Evolutionary conservation across 2,329 filamentous ascomycete species (phyloP).

Genomic region (Diaporthe sp.): DNA sequence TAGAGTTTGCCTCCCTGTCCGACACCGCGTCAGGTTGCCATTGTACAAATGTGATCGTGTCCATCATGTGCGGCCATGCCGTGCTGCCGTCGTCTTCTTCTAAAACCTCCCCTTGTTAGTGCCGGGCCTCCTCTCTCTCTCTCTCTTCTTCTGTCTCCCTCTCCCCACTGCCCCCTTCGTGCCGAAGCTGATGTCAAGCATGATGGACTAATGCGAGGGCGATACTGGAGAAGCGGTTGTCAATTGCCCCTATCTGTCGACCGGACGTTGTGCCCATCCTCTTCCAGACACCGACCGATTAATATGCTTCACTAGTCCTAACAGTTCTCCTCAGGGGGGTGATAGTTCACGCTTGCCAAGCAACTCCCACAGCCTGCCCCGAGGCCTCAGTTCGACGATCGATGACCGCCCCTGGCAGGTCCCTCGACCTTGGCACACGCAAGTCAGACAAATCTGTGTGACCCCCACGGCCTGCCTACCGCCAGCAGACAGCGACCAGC

Average conservation of each 20-base stretch:
- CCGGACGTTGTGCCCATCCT: background rate
- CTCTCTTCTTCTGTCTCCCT: background rate
- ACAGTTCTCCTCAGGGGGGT: background rate
- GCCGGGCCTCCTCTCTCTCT: background rate
- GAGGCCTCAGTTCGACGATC: slow-evolving; percentile 14
- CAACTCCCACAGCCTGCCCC: slow-evolving; percentile 17
- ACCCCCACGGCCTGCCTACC: slow-evolving; percentile 10
- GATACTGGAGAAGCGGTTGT: background rate
- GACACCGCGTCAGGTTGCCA: slow-evolving; percentile 12
- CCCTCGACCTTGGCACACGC: slow-evolving; percentile 20
- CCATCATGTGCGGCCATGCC: background rate
- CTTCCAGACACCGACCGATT: slow-evolving; percentile 9
- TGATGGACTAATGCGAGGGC: background rate
- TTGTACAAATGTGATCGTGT: background rate
- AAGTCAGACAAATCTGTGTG: slow-evolving; percentile 27
- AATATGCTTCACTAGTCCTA: slow-evolving; percentile 16
- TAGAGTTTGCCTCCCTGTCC: slow-evolving; percentile 11
- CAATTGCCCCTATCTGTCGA: background rate
- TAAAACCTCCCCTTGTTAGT: background rate
- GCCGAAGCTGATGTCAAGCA: background rate
- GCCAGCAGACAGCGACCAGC: background rate
- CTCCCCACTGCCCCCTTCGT: background rate
- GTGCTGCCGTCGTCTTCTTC: background rate
- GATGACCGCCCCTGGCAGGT: slow-evolving; percentile 29
- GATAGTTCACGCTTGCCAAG: background rate